These are phyloP conservation scores for Isatis tinctoria DNA, from an alignment of 345 rosid genomes.

Conservation along the genomic window DNA sequence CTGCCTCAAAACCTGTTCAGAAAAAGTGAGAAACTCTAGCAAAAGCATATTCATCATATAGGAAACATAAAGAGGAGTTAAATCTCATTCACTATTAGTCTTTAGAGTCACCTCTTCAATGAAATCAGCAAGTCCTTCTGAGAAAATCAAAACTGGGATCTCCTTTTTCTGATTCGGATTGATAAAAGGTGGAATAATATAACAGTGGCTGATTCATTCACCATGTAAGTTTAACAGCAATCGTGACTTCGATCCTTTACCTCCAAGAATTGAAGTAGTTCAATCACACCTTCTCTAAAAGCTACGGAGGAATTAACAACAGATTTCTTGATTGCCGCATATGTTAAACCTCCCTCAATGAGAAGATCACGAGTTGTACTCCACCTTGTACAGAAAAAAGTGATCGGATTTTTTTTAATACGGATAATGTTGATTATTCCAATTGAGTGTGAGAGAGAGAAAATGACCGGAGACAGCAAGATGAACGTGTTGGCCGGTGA, in stretches of 20 bases:
- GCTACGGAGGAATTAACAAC: constrained; percentile 58
- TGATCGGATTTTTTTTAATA: background rate
- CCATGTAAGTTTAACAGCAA: background rate
- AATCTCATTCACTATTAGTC: background rate
- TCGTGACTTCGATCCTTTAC: constrained; percentile 35
- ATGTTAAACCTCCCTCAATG: constrained; percentile 82
- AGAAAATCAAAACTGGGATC: constrained; percentile 76
- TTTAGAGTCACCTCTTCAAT: constrained; percentile 74
- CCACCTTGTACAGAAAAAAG: constrained; percentile 57
- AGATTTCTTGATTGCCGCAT: constrained; percentile 65
- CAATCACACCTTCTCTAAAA: constrained; percentile 77
- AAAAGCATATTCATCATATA: background rate
- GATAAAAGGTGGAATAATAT: background rate
- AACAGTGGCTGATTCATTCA: background rate
- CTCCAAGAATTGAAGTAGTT: constrained; percentile 78
- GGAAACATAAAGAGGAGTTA: background rate
- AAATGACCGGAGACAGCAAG: background rate
- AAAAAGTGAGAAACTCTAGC: constrained; percentile 4
- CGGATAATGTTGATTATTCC: background rate
- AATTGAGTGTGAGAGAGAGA: background rate
- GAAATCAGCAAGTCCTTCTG: constrained; percentile 95
- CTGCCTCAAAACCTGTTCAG: constrained; percentile 74
- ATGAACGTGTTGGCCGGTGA: background rate
- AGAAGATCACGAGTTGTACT: constrained; percentile 76
- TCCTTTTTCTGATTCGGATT: constrained; percentile 54